Conservation (phyloP, 2,329 filamentous ascomycete species). For the Hypoxylon sp. region DNA sequence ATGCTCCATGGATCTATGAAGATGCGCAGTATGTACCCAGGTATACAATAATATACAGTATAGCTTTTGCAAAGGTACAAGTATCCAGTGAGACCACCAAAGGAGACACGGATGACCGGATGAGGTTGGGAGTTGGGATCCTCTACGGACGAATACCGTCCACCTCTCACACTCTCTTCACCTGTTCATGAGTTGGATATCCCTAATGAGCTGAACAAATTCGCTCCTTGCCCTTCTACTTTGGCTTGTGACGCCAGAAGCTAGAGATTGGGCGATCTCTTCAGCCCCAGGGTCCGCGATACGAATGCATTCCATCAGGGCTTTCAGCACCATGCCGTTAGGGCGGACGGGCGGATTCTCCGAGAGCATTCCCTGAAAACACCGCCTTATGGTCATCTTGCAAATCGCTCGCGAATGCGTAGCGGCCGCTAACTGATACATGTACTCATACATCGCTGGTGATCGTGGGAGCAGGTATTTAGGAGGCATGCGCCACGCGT, state of each 20-base stretch:
- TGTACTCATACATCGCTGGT: conserved; percentile 65
- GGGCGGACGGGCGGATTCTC: conserved; percentile 65
- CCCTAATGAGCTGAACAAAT: conserved; percentile 50
- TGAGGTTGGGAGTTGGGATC: background rate
- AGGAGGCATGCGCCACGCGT: conserved; percentile 68
- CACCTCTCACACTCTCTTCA: background rate
- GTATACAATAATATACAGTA: conserved; percentile 20
- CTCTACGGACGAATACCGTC: background rate
- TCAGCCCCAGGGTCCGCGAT: conserved; percentile 66
- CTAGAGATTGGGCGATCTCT: conserved; percentile 46
- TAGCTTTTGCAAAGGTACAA: conserved; percentile 10
- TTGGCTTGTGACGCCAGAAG: conserved; percentile 24
- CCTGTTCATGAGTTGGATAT: conserved; percentile 31
- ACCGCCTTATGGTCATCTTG: conserved; percentile 63
- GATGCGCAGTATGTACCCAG: conserved; percentile 9
- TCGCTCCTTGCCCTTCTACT: conserved; percentile 44
- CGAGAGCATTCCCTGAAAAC: conserved; percentile 69
- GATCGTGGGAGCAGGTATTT: conserved; percentile 63
- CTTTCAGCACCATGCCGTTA: conserved; percentile 58
- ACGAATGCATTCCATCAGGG: conserved; percentile 66
- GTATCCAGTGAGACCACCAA: background rate
- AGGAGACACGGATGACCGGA: background rate
- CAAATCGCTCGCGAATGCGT: conserved; percentile 59
- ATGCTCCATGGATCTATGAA: conserved; percentile 17
- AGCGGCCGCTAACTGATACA: conserved; percentile 64